These are phyloP conservation scores for Phytophthora cryptogea DNA, from an alignment of 352 stramenopile genomes.

Conservation along the genomic window DNA sequence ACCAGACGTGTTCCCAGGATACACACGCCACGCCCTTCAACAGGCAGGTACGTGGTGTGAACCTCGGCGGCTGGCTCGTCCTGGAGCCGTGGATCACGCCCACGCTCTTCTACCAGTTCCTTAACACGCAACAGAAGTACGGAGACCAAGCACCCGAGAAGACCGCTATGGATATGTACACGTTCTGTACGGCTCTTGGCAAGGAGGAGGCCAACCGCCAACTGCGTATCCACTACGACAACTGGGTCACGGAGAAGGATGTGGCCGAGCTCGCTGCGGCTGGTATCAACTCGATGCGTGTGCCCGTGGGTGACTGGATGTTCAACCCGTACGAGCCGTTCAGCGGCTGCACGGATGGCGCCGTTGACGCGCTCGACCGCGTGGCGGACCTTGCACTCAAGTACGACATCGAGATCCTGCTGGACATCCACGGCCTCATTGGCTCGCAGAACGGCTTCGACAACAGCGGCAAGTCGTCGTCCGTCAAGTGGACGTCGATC, in stretches of 20 bases:
- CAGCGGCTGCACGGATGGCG: constrained; percentile 91
- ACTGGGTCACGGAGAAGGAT: constrained; percentile 95
- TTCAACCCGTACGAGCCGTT: constrained; percentile 95
- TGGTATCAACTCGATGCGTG: constrained; percentile 82
- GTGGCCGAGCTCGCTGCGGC: constrained; percentile 81
- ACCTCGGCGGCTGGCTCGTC: constrained; percentile 96
- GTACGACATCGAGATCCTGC: constrained; percentile 88
- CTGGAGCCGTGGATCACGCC: constrained; percentile 97
- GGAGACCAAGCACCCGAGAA: constrained; percentile 81
- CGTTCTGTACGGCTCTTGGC: constrained; percentile 89
- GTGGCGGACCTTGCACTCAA: constrained; percentile 87
- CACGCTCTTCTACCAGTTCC: constrained; percentile 96
- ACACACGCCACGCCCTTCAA: constrained; percentile 56
- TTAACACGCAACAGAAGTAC: constrained; percentile 74
- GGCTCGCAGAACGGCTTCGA: constrained; percentile 97
- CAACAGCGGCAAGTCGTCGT: constrained; percentile 90
- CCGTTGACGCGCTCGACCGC: constrained; percentile 90
- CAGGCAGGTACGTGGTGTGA: constrained; percentile 85
- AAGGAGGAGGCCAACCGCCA: constrained; percentile 92
- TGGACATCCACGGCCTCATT: constrained; percentile 94
- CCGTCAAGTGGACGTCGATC: constrained; percentile 92
- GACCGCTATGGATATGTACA: constrained; percentile 93
- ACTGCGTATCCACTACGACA: constrained; percentile 93
- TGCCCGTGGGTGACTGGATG: constrained; percentile 96
- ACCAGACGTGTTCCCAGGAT: constrained; percentile 70